These are phyloP conservation scores for Remersonia thermophila DNA, from an alignment of 2,329 filamentous ascomycete species.

Conservation along the genomic window DNA sequence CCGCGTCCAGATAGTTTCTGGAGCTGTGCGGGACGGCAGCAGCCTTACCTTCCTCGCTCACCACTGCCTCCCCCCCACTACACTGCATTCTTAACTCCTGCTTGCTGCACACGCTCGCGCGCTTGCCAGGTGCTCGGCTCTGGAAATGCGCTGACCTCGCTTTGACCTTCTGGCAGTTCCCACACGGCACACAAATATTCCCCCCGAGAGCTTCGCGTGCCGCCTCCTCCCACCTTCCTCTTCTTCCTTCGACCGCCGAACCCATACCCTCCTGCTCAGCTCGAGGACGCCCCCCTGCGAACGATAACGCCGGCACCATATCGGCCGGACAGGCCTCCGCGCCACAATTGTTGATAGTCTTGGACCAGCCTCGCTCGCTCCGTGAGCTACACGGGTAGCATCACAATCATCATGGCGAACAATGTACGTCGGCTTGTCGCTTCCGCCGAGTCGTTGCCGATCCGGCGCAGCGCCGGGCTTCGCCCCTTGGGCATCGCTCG, in stretches of 20 bases:
- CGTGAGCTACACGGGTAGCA: neutral
- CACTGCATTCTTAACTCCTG: no score
- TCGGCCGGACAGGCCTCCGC: slow-evolving; percentile 4
- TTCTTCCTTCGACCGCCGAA: no score
- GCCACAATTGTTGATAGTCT: slow-evolving; percentile 1
- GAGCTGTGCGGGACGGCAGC: slow-evolving; percentile 15
- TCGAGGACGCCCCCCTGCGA: no score
- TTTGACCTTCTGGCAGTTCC: neutral
- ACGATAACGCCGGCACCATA: neutral
- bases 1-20: slow-evolving; percentile 3
- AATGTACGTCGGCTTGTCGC: no score
- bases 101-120: neutral
- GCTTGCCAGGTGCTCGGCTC: slow-evolving; percentile 6
- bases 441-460: no score
- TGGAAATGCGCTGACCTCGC: slow-evolving; percentile 10
- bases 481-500: neutral
- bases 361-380: neutral
- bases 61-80: slow-evolving; percentile 3
- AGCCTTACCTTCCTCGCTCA: slow-evolving; percentile 15
- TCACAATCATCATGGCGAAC: slow-evolving; percentile 2
- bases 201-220: neutral
- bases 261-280: no score
- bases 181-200: neutral
- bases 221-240: no score
- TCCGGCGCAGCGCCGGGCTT: neutral